A percentile compares a stretch with the other conserved stretches of the same genome.
These are phyloP conservation scores for Tetracladium marchalianum DNA, from an alignment of 495 filamentous ascomycete genomes.

Conservation along the genomic window DNA sequence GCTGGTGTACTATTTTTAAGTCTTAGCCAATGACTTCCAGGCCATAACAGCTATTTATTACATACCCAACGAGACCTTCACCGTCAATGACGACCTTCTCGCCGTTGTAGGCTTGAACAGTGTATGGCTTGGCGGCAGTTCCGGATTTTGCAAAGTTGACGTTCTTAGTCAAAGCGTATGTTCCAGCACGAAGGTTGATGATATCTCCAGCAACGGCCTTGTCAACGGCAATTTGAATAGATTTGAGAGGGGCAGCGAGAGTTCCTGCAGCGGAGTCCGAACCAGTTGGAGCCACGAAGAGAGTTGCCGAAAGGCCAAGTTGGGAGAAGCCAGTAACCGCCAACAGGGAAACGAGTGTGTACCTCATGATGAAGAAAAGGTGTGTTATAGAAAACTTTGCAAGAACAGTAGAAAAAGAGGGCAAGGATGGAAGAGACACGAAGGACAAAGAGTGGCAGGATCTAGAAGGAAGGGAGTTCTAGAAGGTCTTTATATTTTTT, in stretches of 20 bases:
- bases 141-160: constrained; percentile 21
- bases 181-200: constrained; percentile 22
- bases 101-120: constrained; percentile 15
- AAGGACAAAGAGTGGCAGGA: too few relatives aligned
- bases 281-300: constrained; percentile 22
- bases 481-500: too few relatives aligned
- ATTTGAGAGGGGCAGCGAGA: constrained; percentile 18
- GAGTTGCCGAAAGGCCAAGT: not conserved
- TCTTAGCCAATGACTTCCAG: too few relatives aligned
- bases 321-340: too few relatives aligned
- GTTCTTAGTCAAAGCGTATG: constrained; percentile 18
- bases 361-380: too few relatives aligned
- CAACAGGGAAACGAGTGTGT: too few relatives aligned
- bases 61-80: constrained; percentile 10
- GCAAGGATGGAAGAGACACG: too few relatives aligned
- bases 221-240: constrained; percentile 20
- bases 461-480: too few relatives aligned
- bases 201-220: constrained; percentile 19
- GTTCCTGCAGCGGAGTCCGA: constrained; percentile 16
- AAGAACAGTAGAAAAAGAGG: too few relatives aligned
- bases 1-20: constrained; percentile 13
- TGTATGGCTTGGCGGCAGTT: constrained; percentile 16
- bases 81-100: constrained; percentile 23
- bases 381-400: too few relatives aligned
- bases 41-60: too few relatives aligned